A percentile compares a stretch with the other conserved stretches of the same genome.
These are phyloP conservation scores for Cystofilobasidium ferigula DNA, from an alignment of 768 basidiomycete species.

Conservation along the genomic window DNA sequence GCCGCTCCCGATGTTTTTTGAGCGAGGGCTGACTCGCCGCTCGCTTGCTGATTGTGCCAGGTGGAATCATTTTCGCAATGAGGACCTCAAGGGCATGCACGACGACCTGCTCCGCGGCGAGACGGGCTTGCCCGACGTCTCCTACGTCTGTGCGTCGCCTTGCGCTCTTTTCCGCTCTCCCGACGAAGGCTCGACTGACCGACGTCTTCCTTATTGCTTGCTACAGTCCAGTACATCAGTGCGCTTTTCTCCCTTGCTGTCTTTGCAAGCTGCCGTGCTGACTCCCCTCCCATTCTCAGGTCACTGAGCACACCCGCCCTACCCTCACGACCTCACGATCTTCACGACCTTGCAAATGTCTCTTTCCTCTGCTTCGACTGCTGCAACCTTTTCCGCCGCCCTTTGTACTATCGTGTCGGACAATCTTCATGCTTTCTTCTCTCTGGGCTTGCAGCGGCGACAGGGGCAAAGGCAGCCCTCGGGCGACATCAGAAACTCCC, in stretches of 20 bases:
- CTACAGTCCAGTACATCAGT: slow-evolving; percentile 14
- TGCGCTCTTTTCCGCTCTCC: background rate
- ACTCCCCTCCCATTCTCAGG: background rate
- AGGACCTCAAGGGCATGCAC: slow-evolving; percentile 77
- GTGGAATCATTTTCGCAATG: slow-evolving; percentile 95
- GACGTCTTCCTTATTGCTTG: background rate
- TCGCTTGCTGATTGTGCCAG: slow-evolving; percentile 42
- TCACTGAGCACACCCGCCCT: background rate
- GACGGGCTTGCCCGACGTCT: slow-evolving; percentile 62
- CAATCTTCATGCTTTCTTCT: too few species aligned
- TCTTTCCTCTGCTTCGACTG: too few species aligned
- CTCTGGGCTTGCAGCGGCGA: too few species aligned
- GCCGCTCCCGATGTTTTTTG: background rate
- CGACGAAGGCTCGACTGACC: background rate
- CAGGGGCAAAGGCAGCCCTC: too few species aligned
- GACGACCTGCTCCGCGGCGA: slow-evolving; percentile 91
- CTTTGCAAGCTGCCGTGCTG: background rate
- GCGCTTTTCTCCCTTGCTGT: background rate
- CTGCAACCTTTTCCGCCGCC: too few species aligned
- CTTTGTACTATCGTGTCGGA: too few species aligned
- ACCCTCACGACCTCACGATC: background rate
- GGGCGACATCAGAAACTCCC: too few species aligned
- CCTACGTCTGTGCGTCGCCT: slow-evolving; percentile 23
- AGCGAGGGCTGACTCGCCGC: background rate
- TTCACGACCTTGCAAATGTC: background rate